These are phyloP conservation scores for Pythium graminicola DNA, from an alignment of 352 stramenopile genomes.

Conservation along the genomic window DNA sequence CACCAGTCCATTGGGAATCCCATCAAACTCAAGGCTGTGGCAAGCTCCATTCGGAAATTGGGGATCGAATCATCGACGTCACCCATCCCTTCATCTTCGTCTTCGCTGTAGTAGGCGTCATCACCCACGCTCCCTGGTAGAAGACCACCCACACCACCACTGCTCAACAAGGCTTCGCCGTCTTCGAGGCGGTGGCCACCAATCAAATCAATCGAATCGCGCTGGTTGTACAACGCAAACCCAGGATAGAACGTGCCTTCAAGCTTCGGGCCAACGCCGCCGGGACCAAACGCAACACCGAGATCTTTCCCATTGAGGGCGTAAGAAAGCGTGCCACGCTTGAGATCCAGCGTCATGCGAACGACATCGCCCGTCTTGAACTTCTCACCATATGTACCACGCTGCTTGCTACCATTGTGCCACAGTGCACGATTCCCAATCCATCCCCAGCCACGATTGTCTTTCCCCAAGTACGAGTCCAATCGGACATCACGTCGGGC, in stretches of 20 bases:
- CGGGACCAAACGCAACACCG: slow-evolving; percentile 83
- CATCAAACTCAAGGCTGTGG: slow-evolving; percentile 76
- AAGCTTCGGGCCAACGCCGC: slow-evolving; percentile 75
- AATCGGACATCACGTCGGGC: slow-evolving; percentile 76
- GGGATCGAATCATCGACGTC: slow-evolving; percentile 55
- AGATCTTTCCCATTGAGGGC: slow-evolving; percentile 87
- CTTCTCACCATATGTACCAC: slow-evolving; percentile 86
- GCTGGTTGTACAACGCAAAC: slow-evolving; percentile 85
- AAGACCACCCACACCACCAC: slow-evolving; percentile 18
- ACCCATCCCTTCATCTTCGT: slow-evolving; percentile 49
- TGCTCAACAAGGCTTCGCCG: slow-evolving; percentile 29
- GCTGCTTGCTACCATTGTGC: slow-evolving; percentile 89
- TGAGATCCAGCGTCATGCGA: slow-evolving; percentile 75
- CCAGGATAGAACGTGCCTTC: slow-evolving; percentile 83
- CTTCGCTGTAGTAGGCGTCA: slow-evolving; percentile 77
- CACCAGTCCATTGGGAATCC: slow-evolving; percentile 87
- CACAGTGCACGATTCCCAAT: slow-evolving; percentile 87
- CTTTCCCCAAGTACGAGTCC: slow-evolving; percentile 88
- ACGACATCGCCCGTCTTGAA: slow-evolving; percentile 86
- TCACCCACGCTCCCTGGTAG: slow-evolving; percentile 35
- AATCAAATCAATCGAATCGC: slow-evolving; percentile 80
- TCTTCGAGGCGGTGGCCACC: slow-evolving; percentile 81
- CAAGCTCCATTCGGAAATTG: slow-evolving; percentile 82
- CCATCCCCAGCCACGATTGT: slow-evolving; percentile 88
- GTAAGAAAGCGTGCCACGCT: slow-evolving; percentile 79